phyloP scores from a whole-genome alignment of 2,329 filamentous ascomycete genomes.

The Nemania diffusa region DNA sequence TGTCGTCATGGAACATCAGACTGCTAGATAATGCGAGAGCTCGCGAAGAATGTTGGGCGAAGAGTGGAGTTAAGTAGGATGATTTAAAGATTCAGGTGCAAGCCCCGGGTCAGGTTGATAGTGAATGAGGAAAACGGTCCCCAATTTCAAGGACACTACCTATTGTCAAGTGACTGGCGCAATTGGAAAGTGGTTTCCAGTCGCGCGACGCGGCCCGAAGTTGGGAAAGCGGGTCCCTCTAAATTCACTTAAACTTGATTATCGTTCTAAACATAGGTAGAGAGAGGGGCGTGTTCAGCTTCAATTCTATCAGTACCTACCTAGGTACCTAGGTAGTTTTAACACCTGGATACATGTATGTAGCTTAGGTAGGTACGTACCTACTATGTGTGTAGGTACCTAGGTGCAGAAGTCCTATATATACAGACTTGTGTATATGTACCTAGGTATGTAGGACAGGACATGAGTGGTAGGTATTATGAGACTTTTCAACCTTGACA shows the following conservation, averaged over 20 bases:
- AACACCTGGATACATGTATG: no score
- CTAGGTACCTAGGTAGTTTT: neutral
- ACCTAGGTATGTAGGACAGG: no score
- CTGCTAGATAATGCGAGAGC: neutral
- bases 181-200: constrained; percentile 33
- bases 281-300: neutral
- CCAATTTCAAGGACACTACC: neutral
- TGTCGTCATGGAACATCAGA: constrained; percentile 43
- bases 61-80: no score
- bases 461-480: no score
- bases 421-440: no score
- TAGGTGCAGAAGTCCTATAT: no score
- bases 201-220: constrained; percentile 48
- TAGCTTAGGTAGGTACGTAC: no score
- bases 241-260: constrained; percentile 4
- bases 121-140: constrained; percentile 5
- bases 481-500: no score
- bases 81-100: neutral
- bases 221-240: constrained; percentile 30
- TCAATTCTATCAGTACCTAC: neutral
- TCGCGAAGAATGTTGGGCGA: neutral
- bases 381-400: no score
- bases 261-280: neutral
- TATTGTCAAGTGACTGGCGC: constrained; percentile 22
- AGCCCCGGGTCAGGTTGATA: neutral